Base-by-base conservation (phyloP, 1,139 yeast genomes). In the Pichia sp. region DNA sequence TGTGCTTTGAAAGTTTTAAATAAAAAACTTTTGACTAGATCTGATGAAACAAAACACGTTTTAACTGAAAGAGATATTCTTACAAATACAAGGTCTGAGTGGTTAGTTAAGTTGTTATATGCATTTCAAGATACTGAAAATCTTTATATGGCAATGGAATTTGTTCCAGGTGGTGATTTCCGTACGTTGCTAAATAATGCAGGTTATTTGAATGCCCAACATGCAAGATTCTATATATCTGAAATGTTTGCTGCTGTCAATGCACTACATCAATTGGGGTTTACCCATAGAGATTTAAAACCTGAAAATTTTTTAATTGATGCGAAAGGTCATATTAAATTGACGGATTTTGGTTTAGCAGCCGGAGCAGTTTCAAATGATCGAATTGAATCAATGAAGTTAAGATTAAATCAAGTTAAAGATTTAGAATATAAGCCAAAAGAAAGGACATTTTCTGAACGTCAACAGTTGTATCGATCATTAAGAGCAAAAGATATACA, bases 81-180 rank as follows among this genome's bases (percentile, higher is more conserved):
- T 62, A 93, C 99, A 28, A 93, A 95, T 45, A 89, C 98, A 8
- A 79, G 96, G 67, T 84, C 95, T 54, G 96, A 91, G 56, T 95
- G 99, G 99, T 76, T 95, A 47, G 99, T 93, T 44, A 90, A 90
- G 68, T 74, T 95, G 53, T 75, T 90, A 55, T 95, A 95, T 67
- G 96, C 99, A 3, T 95, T 95, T 72, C 99, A 95, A 68, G 98
- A 93, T 69, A 73, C 84, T 0, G 93, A 87, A 56, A 87, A 87
- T 67, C 88, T 95, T 42, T 95, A 88, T 62, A 75, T 95, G 63
- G 99, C 99, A 2, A 95, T 95, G 99, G 99, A 95, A 68, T 95
- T 88, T 69, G 99, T 95, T 11, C 97, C 99, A 5, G 99, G 99
- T 55, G 99, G 99, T 49, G 99, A 95, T 68, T 95, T 89, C 73